These are phyloP conservation scores for Podila minutissima DNA, from an alignment of 192 early-diverging fungal genomes.

Conservation along the genomic window DNA sequence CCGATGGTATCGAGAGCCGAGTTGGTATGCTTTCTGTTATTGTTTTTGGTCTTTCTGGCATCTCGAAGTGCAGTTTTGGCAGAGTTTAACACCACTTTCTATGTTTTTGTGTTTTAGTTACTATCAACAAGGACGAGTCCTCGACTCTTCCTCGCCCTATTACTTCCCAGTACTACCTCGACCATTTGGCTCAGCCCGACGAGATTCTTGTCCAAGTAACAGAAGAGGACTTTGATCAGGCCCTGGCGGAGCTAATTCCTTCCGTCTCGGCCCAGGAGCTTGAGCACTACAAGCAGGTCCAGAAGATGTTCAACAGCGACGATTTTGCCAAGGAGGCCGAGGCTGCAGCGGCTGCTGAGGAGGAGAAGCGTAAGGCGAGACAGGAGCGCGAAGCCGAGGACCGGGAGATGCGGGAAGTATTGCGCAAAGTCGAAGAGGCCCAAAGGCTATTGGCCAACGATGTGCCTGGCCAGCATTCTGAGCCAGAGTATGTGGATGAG, in stretches of 20 bases:
- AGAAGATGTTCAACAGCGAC: slow-evolving; percentile 79
- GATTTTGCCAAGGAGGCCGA: slow-evolving; percentile 45
- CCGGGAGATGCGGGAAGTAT: slow-evolving; percentile 9
- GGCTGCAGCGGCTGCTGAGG: slow-evolving; percentile 41
- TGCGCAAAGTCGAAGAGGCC: slow-evolving; percentile 36
- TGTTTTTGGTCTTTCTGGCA: neutral
- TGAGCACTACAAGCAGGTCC: slow-evolving; percentile 82
- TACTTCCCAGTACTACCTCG: slow-evolving; percentile 91
- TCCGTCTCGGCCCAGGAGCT: slow-evolving; percentile 90
- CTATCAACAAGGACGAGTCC: slow-evolving; percentile 51
- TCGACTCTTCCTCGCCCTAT: slow-evolving; percentile 68
- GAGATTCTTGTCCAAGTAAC: slow-evolving; percentile 86
- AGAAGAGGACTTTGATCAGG: slow-evolving; percentile 83
- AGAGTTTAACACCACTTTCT: neutral
- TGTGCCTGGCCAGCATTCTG: neutral
- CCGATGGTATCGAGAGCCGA: slow-evolving; percentile 71
- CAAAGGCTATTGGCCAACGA: slow-evolving; percentile 19
- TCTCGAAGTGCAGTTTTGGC: neutral
- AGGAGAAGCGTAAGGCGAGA: slow-evolving; percentile 3
- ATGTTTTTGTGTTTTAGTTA: slow-evolving; percentile 2
- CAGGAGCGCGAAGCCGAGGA: neutral
- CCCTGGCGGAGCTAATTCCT: slow-evolving; percentile 87
- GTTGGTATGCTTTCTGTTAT: slow-evolving; percentile 37
- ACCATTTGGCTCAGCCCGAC: slow-evolving; percentile 75
- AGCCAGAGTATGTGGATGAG: neutral